These are phyloP conservation scores for Aureobasidium sp. DNA, from an alignment of 2,329 filamentous ascomycete species.

Conservation along the genomic window DNA sequence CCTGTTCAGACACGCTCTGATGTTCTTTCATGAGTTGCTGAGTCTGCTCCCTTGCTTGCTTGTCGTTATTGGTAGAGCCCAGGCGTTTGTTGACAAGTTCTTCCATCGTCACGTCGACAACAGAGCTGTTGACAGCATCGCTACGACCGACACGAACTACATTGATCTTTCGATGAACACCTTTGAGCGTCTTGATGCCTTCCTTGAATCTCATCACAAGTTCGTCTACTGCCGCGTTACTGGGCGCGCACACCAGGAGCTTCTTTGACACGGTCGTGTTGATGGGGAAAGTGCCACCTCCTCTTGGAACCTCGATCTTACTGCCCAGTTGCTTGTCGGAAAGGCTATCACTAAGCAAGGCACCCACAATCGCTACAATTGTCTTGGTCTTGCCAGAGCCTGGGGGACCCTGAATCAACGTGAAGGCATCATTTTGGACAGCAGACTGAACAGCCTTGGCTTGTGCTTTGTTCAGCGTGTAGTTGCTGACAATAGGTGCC, in stretches of 20 bases:
- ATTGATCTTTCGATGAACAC: slow-evolving; percentile 65
- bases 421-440: slow-evolving; percentile 93
- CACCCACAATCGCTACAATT: slow-evolving; percentile 90
- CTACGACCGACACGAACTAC: slow-evolving; percentile 83
- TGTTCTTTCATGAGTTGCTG: slow-evolving; percentile 63
- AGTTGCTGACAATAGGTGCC: slow-evolving; percentile 60
- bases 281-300: slow-evolving; percentile 17
- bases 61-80: slow-evolving; percentile 30
- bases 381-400: slow-evolving; percentile 98
- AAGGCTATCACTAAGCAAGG: slow-evolving; percentile 58
- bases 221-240: slow-evolving; percentile 96
- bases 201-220: slow-evolving; percentile 84
- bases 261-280: slow-evolving; percentile 57
- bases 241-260: slow-evolving; percentile 91
- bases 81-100: slow-evolving; percentile 75
- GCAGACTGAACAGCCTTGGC: slow-evolving; percentile 87
- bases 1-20: slow-evolving; percentile 51
- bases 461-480: slow-evolving; percentile 79
- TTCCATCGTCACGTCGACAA: slow-evolving; percentile 86
- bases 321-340: slow-evolving; percentile 29
- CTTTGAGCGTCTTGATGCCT: slow-evolving; percentile 70
- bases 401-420: slow-evolving; percentile 87
- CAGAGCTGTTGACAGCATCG: slow-evolving; percentile 83
- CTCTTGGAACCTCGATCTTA: slow-evolving; percentile 29
- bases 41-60: slow-evolving; percentile 41